Percentiles rank a stretch among this genome's conserved stretches.
phyloP scores from a whole-genome alignment of 352 stramenopile species.

The Lagenidium giganteum region DNA sequence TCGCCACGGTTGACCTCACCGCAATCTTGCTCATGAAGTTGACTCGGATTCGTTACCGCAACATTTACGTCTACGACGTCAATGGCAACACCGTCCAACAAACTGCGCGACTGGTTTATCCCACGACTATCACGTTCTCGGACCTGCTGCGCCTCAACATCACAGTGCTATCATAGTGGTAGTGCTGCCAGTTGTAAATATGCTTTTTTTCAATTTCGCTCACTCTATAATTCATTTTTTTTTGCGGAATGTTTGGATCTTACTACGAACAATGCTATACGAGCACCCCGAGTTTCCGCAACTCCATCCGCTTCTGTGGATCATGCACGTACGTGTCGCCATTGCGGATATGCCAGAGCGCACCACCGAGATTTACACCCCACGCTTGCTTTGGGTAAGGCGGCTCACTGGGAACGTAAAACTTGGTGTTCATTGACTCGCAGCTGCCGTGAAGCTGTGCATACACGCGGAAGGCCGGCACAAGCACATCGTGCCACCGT shows the following conservation, averaged over 20 bases:
- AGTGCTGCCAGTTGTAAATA: too few relatives aligned
- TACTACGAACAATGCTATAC: too few relatives aligned
- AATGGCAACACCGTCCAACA: constrained; percentile 18
- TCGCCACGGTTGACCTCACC: constrained; percentile 28
- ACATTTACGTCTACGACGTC: constrained; percentile 42
- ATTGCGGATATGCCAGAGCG: constrained; percentile 83
- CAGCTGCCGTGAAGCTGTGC: constrained; percentile 51
- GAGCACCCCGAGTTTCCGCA: constrained; percentile 54
- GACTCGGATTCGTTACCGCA: constrained; percentile 20
- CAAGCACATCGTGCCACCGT: constrained; percentile 53
- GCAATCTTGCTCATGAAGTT: constrained; percentile 39
- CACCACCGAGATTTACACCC: constrained; percentile 70
- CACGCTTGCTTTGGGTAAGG: constrained; percentile 56
- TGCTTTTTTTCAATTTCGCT: too few relatives aligned
- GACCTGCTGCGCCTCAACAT: constrained; percentile 27
- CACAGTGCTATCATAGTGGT: constrained; percentile 23
- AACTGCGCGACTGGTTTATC: constrained; percentile 30
- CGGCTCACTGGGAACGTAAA: constrained; percentile 47
- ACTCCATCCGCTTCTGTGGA: constrained; percentile 52
- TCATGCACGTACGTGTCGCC: constrained; percentile 73
- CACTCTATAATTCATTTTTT: too few relatives aligned
- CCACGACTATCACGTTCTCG: constrained; percentile 18
- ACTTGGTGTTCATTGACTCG: constrained; percentile 67
- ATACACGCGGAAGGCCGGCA: constrained; percentile 65
- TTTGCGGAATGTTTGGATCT: too few relatives aligned